Conservation (phyloP, 208 protist species). For the Crithidia brevicula region DNA sequence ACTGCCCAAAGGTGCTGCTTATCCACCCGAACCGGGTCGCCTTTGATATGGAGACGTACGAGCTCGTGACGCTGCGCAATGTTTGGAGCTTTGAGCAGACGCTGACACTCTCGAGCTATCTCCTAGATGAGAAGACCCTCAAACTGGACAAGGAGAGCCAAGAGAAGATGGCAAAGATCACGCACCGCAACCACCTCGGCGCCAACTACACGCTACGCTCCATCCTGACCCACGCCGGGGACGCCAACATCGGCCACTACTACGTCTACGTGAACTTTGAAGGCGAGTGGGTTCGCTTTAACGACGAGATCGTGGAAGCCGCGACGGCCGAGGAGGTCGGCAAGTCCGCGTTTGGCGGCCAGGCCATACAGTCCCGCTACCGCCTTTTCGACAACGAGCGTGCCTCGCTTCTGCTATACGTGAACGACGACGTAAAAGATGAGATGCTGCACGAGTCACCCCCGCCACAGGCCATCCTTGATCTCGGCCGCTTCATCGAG, state of each 20-base stretch:
- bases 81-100: slow-evolving; percentile 69
- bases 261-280: slow-evolving; percentile 75
- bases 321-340: slow-evolving; percentile 50
- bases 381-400: slow-evolving; percentile 65
- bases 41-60: slow-evolving; percentile 80
- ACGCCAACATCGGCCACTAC: slow-evolving; percentile 88
- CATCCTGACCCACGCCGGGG: slow-evolving; percentile 86
- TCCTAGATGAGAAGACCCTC: slow-evolving; percentile 42
- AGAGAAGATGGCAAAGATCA: slow-evolving; percentile 38
- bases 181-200: slow-evolving; percentile 14
- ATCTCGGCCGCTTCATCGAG: slow-evolving; percentile 41
- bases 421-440: slow-evolving; percentile 49
- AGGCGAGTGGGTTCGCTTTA: slow-evolving; percentile 77
- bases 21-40: slow-evolving; percentile 90
- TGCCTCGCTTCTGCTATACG: slow-evolving; percentile 74
- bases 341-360: slow-evolving; percentile 64
- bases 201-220: slow-evolving; percentile 78
- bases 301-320: slow-evolving; percentile 70
- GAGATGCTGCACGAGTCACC: slow-evolving; percentile 38
- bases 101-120: slow-evolving; percentile 66
- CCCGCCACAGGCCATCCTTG: slow-evolving; percentile 36
- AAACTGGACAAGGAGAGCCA: slow-evolving; percentile 61
- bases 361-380: slow-evolving; percentile 37
- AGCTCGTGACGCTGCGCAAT: slow-evolving; percentile 83
- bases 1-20: slow-evolving; percentile 88